phyloP scores from a whole-genome alignment of 208 protist genomes.

The Leishmania martiniquensis region DNA sequence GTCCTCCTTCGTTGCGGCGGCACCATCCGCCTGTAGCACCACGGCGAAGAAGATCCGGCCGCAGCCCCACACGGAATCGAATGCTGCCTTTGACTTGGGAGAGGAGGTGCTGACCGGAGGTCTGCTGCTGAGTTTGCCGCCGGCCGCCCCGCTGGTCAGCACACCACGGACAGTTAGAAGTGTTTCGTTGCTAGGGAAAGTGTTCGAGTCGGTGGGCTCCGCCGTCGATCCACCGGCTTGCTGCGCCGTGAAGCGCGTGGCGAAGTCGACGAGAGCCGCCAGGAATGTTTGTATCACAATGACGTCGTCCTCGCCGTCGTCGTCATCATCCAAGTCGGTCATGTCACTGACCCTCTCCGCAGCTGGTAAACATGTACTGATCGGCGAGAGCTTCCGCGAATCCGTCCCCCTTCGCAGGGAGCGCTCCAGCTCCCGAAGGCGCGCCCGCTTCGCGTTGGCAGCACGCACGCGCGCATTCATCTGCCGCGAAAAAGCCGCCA shows the following conservation, averaged over 20 bases:
- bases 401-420: not conserved
- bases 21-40: constrained; percentile 16
- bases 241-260: constrained; percentile 25
- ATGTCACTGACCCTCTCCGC: not conserved
- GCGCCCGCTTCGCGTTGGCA: not conserved
- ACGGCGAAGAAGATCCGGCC: constrained; percentile 63
- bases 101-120: not conserved
- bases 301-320: constrained; percentile 20
- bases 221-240: not conserved
- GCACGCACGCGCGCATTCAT: constrained; percentile 32
- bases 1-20: not conserved
- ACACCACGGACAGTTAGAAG: constrained; percentile 28
- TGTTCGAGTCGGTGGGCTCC: not conserved
- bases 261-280: constrained; percentile 54
- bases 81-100: constrained; percentile 12
- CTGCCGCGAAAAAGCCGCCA: constrained; percentile 53
- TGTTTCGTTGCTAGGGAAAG: not conserved
- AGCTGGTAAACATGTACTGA: not conserved
- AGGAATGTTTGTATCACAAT: constrained; percentile 44
- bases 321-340: not conserved
- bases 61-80: constrained; percentile 34
- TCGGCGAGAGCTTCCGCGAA: not conserved
- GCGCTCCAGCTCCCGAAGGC: not conserved
- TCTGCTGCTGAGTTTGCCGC: not conserved
- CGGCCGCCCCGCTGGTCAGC: constrained; percentile 9